These are phyloP conservation scores for Parachlorella kessleri DNA, from an alignment of 139 green algal genomes.

Conservation along the genomic window DNA sequence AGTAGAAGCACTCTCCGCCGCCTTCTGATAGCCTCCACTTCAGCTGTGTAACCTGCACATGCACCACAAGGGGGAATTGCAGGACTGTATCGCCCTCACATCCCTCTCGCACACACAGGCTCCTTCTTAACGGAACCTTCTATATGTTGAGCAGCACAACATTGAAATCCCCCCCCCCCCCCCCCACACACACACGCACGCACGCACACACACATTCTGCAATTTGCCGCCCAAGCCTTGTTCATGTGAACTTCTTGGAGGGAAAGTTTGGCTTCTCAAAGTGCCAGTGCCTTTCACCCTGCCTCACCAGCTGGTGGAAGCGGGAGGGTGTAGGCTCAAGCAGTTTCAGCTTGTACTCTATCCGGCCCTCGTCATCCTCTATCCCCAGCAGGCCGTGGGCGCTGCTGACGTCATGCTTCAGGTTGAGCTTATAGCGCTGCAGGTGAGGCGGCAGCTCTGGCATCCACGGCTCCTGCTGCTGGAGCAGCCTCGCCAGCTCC, in stretches of 20 bases:
- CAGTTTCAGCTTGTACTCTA: slow-evolving; percentile 88
- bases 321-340: slow-evolving; percentile 59
- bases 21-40: slow-evolving; percentile 85
- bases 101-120: no score
- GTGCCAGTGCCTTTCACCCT: no score
- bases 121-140: no score
- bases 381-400: slow-evolving; percentile 46
- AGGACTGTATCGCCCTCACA: no score
- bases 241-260: no score
- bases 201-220: no score
- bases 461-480: neutral
- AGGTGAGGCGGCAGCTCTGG: slow-evolving; percentile 15
- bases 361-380: slow-evolving; percentile 76
- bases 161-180: no score
- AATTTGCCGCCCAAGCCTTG: no score
- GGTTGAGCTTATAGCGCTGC: slow-evolving; percentile 1
- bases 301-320: slow-evolving; percentile 89
- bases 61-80: no score
- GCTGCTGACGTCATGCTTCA: slow-evolving; percentile 48
- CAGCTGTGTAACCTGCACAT: slow-evolving; percentile 84
- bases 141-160: no score
- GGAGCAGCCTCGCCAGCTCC: neutral
- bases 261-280: no score
- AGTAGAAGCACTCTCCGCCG: slow-evolving; percentile 80
- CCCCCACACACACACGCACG: no score